Evolutionary conservation across 441 rosid species (phyloP).

Genomic region (Metrosideros polymorpha): DNA sequence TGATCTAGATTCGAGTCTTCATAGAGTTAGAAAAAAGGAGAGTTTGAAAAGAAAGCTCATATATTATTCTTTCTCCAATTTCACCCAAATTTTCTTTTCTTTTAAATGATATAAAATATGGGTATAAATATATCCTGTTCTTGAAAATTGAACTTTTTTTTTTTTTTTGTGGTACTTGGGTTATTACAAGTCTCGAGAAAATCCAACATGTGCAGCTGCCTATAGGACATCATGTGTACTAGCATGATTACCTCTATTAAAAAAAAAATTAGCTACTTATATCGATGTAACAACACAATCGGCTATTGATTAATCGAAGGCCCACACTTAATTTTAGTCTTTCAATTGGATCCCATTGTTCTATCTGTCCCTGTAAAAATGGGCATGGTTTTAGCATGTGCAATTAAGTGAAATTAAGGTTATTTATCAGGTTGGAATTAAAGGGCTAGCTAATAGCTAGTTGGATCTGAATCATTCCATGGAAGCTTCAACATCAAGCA

Average conservation of each 20-base stretch:
- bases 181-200: not conserved
- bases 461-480: not conserved
- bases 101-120: not conserved
- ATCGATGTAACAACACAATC: too few species aligned
- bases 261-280: not conserved
- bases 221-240: not conserved
- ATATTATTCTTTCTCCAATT: not conserved
- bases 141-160: not conserved
- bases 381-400: not conserved
- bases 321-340: not conserved
- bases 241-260: not conserved
- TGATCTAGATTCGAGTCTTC: not conserved
- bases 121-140: not conserved
- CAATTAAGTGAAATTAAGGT: not conserved
- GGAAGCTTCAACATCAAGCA: not conserved
- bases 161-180: not conserved
- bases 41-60: not conserved
- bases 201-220: not conserved
- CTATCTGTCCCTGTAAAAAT: not conserved
- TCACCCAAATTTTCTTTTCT: not conserved
- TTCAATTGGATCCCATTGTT: not conserved
- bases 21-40: accelerated
- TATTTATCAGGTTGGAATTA: not conserved
- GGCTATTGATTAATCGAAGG: too few species aligned
- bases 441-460: not conserved